These are phyloP conservation scores for Hypoxylon perforatum DNA, from an alignment of 495 filamentous ascomycete genomes.

Conservation along the genomic window DNA sequence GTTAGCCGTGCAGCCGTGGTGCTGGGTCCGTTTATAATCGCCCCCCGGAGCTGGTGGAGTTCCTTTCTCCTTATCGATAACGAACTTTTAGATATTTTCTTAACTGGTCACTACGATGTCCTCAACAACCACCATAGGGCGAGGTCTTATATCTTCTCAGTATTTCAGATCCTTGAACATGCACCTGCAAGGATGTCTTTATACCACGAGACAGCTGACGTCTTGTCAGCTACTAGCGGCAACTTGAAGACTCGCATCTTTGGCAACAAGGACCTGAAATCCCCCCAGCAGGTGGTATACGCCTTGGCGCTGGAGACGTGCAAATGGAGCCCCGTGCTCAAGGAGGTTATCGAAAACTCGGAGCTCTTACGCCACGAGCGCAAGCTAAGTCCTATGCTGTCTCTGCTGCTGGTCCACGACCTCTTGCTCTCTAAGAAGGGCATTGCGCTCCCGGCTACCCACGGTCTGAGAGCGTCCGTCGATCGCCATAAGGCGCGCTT, in stretches of 20 bases:
- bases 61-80: too few species aligned
- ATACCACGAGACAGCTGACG: constrained; percentile 86
- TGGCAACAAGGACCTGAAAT: constrained; percentile 74
- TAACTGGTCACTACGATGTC: too few species aligned
- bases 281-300: constrained; percentile 82
- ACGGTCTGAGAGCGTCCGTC: constrained; percentile 78
- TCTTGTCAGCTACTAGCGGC: constrained; percentile 73
- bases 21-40: too few species aligned
- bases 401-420: constrained; percentile 88
- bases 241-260: constrained; percentile 88
- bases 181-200: constrained; percentile 76
- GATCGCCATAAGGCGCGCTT: constrained; percentile 85
- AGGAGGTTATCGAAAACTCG: constrained; percentile 84
- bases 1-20: too few species aligned
- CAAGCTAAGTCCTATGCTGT: constrained; percentile 85
- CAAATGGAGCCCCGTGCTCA: constrained; percentile 89
- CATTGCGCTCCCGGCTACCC: constrained; percentile 78
- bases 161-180: constrained; percentile 23
- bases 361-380: constrained; percentile 77
- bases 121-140: too few species aligned
- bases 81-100: too few species aligned
- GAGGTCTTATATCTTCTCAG: too few species aligned
- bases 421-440: constrained; percentile 82
- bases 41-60: too few species aligned
- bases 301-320: constrained; percentile 84